phyloP scores from a whole-genome alignment of 176 grass and related monocot species.

The Typha latifolia region DNA sequence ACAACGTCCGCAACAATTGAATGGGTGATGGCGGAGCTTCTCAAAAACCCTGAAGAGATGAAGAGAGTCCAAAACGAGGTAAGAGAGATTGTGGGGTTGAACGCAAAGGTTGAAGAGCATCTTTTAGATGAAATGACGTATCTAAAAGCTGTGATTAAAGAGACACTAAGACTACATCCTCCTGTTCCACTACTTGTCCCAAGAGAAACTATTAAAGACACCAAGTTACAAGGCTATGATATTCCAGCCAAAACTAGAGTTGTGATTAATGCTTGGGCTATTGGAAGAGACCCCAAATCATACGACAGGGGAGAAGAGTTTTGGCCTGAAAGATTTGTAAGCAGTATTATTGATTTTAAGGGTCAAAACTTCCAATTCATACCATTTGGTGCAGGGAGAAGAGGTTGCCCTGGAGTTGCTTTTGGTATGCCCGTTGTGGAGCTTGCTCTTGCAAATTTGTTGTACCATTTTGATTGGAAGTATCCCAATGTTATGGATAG shows the following conservation, averaged over 20 bases:
- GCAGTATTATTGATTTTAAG: neutral
- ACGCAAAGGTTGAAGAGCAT: conserved; percentile 11
- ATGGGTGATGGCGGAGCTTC: conserved; percentile 43
- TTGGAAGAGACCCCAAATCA: conserved; percentile 15
- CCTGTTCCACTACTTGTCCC: conserved; percentile 19
- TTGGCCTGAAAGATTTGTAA: conserved; percentile 25
- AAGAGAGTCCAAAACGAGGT: conserved; percentile 24
- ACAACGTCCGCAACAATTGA: conserved; percentile 28
- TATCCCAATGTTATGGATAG: conserved; percentile 15
- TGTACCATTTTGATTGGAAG: conserved; percentile 42
- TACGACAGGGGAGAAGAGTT: conserved; percentile 36
- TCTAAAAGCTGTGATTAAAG: conserved; percentile 28
- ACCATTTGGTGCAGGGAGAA: conserved; percentile 34
- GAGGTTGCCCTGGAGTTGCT: conserved; percentile 15
- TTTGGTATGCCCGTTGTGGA: neutral
- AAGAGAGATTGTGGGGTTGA: conserved; percentile 1
- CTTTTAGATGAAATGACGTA: conserved; percentile 11
- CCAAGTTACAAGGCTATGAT: conserved; percentile 24
- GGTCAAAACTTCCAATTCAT: conserved; percentile 19
- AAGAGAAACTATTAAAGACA: conserved; percentile 23
- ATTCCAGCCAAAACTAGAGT: conserved; percentile 24
- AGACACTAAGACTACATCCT: conserved; percentile 38
- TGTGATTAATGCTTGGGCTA: conserved; percentile 54
- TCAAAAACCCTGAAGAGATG: conserved; percentile 43
- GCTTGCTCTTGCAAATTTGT: conserved; percentile 33